Base-by-base conservation (phyloP, 2,329 filamentous ascomycete genomes). In the Ramularia collo-cygni region DNA sequence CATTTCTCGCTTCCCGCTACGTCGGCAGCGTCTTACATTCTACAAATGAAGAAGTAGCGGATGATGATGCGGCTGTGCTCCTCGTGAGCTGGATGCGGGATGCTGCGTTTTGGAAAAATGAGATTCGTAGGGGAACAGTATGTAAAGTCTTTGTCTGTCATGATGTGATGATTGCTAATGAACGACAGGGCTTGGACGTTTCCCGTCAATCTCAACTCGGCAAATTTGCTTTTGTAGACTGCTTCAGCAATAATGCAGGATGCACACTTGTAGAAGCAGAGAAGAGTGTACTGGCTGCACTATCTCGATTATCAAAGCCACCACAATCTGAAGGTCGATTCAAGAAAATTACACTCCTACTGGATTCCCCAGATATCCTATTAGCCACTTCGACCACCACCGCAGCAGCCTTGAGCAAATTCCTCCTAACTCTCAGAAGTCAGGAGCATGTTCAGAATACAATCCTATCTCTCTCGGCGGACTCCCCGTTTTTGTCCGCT, bases 81-180 rank as follows among this genome's bases (percentile, higher is more conserved):
- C 69, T 95, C 3, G 79, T 92, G 42, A 93, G 85, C 66, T 95
- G 92, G 64, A 67, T 94, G 64, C 75, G 85, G 44, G 83, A 90
- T 54, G 76, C 74, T 48, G 68, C 75, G 1, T 93, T 94, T 58
- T 95, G 88, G 87, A 79, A 70, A 47, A 76, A 81, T 3, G 81
- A 85, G 35, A 74, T 60, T 2, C 30, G 48, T 30, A 44, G 57
- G 19, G 44, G 44, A 8, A 48, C 44, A 17, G 55, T 59, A 52
- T 26, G 44, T 42, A 12, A 8, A 5, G 9, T 13, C 28, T 3
- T 9, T 12, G 21, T 8, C 21, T 12, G 13, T 7, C 13, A 14
- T 15, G n/a, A 28, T 8, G 24, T 12, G 17, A 26, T 28, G 8
- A 36, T 28, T 12, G 26, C 12, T 19, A 9, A 26, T 12, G 28